phyloP scores from a whole-genome alignment of 129 eudicot species.

The Flaveria ramosissima region DNA sequence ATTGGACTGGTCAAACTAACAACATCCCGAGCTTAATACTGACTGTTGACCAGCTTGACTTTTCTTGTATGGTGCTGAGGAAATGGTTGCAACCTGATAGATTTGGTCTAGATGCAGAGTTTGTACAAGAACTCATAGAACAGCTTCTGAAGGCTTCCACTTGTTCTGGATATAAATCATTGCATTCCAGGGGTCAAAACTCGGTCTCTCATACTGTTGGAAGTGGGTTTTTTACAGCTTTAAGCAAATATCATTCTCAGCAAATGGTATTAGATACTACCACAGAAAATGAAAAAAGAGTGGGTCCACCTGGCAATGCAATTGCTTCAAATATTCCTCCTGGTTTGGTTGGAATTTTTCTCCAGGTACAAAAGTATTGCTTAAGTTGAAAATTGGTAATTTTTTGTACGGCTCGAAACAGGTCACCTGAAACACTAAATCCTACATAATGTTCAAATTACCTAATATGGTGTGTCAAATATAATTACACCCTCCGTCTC shows the following conservation, averaged over 20 bases:
- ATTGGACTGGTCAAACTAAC: conserved; percentile 36
- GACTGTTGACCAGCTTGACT: conserved; percentile 44
- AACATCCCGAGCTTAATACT: conserved; percentile 44
- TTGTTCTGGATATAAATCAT: conserved; percentile 54
- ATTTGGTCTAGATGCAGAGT: conserved; percentile 79
- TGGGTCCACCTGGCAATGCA: conserved; percentile 59
- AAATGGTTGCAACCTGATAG: conserved; percentile 73
- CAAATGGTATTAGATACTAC: conserved; percentile 34
- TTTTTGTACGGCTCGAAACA: background rate
- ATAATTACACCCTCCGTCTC: background rate
- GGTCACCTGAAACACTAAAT: background rate
- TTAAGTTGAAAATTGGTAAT: conserved; percentile 6
- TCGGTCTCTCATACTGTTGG: conserved; percentile 50
- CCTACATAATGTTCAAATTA: background rate
- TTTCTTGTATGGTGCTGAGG: conserved; percentile 41
- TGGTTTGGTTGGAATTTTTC: conserved; percentile 66
- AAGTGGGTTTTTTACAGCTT: conserved; percentile 63
- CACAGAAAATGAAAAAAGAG: conserved; percentile 33
- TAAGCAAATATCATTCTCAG: conserved; percentile 40
- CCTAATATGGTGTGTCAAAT: background rate
- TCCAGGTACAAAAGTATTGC: conserved; percentile 58
- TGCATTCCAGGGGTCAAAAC: conserved; percentile 48
- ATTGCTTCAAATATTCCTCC: conserved; percentile 64
- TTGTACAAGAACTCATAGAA: conserved; percentile 88
- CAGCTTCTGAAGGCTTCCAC: conserved; percentile 57